Evolutionary conservation across 2,329 filamentous ascomycete genomes (phyloP).

Genomic region (Aspergillus brunneoviolaceus): DNA sequence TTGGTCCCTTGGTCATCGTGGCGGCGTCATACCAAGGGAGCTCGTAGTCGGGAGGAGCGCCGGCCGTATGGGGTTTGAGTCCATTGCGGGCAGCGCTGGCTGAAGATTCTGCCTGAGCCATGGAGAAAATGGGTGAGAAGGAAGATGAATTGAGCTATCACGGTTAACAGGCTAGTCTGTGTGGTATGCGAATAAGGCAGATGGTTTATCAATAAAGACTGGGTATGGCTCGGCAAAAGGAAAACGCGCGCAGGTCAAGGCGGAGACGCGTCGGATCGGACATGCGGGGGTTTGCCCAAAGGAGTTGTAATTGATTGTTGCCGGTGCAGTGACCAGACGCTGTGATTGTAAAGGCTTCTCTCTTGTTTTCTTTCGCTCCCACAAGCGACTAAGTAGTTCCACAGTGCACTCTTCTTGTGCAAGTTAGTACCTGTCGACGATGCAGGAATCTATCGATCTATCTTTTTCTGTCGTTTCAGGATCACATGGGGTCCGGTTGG

Average conservation of each 20-base stretch:
- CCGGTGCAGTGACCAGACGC: not conserved
- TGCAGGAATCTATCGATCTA: too few relatives aligned
- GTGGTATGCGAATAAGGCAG: not conserved
- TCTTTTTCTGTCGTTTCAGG: too few relatives aligned
- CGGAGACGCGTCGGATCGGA: constrained; percentile 28
- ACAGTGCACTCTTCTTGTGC: too few relatives aligned
- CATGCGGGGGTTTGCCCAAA: constrained; percentile 18
- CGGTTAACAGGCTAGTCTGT: not conserved
- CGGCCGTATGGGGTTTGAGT: constrained; percentile 40
- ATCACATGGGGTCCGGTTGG: too few relatives aligned
- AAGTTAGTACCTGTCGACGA: too few relatives aligned
- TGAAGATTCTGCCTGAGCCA: constrained; percentile 51
- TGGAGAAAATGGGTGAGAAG: constrained; percentile 18
- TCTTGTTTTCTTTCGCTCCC: not conserved
- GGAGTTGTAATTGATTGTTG: not conserved
- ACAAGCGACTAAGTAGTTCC: not conserved
- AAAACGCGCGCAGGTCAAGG: constrained; percentile 31
- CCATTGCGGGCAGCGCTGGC: constrained; percentile 44
- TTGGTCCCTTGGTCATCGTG: not conserved
- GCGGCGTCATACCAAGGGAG: constrained; percentile 48
- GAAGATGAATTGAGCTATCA: not conserved
- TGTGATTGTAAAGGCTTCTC: too few relatives aligned
- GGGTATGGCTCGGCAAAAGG: constrained; percentile 3
- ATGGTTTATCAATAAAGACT: not conserved
- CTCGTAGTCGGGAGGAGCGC: constrained; percentile 47